Percentiles rank a stretch among this genome's conserved stretches.
Evolutionary conservation across 164 flowering plant genomes (phyloP).

Genomic region (Houttuynia cordata): DNA sequence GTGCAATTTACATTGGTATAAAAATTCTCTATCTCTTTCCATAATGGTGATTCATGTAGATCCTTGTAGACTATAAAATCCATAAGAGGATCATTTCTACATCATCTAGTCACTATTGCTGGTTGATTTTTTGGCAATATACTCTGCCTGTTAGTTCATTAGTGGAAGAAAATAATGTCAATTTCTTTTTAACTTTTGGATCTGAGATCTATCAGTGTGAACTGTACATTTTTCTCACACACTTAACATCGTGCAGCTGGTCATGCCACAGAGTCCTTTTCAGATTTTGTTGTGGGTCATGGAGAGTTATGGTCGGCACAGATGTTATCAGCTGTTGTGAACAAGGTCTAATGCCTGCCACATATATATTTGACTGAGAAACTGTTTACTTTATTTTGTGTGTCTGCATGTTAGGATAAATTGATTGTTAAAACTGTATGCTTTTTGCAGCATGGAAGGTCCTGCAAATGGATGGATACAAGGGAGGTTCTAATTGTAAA

Average conservation of each 20-base stretch:
- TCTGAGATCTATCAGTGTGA: no score
- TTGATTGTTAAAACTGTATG: not conserved
- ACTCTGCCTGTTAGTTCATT: no score
- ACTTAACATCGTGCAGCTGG: constrained; percentile 55
- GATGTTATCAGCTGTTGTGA: constrained; percentile 49
- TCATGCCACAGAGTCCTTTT: constrained; percentile 90
- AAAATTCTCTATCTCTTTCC: not conserved
- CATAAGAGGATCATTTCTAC: no score
- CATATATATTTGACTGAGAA: no score
- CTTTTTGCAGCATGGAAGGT: constrained; percentile 48
- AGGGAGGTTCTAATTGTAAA: constrained; percentile 88
- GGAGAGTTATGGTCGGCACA: constrained; percentile 99
- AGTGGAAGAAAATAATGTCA: no score
- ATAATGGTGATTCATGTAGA: not conserved
- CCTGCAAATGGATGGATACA: constrained; percentile 94
- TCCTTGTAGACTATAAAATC: not conserved
- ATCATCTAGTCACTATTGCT: no score
- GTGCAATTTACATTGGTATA: constrained; percentile 87
- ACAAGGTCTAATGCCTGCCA: constrained; percentile 37
- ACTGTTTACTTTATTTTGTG: not conserved
- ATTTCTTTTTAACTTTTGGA: no score
- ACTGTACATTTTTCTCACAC: not conserved
- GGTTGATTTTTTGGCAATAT: no score
- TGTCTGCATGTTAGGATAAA: not conserved
- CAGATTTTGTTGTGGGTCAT: constrained; percentile 92